Conservation (phyloP, 208 protist species). For the Novymonas esmeraldas region DNA sequence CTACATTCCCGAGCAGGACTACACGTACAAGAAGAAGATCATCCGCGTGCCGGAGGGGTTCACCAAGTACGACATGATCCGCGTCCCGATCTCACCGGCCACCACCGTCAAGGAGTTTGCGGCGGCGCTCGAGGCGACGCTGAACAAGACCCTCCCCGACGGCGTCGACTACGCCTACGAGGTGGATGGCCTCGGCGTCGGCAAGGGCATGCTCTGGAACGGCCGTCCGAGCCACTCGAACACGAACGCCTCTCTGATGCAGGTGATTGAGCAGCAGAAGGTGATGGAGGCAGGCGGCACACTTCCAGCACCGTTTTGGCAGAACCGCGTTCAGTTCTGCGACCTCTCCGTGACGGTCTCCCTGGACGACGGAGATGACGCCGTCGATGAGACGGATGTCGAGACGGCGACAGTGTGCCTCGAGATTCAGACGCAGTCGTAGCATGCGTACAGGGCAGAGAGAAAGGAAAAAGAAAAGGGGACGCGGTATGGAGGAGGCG, state of each 20-base stretch:
- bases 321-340: slow-evolving; percentile 78
- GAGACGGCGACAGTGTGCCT: slow-evolving; percentile 81
- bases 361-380: slow-evolving; percentile 68
- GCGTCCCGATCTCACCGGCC: slow-evolving; percentile 51
- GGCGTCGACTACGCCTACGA: slow-evolving; percentile 55
- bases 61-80: slow-evolving; percentile 89
- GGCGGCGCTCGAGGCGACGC: slow-evolving; percentile 41
- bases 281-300: slow-evolving; percentile 46
- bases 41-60: slow-evolving; percentile 81
- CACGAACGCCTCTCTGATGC: slow-evolving; percentile 76
- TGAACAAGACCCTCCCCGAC: slow-evolving; percentile 54
- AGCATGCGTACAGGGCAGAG: neutral
- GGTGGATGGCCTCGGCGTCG: slow-evolving; percentile 80
- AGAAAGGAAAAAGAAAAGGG: neutral
- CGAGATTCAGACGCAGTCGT: slow-evolving; percentile 39
- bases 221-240: slow-evolving; percentile 69
- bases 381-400: slow-evolving; percentile 85
- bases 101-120: slow-evolving; percentile 83
- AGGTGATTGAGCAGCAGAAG: slow-evolving; percentile 87
- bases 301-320: slow-evolving; percentile 68
- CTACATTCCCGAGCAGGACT: slow-evolving; percentile 88
- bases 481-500: too few relatives aligned
- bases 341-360: slow-evolving; percentile 77
- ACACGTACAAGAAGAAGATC: slow-evolving; percentile 87
- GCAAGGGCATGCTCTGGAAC: slow-evolving; percentile 88